Conservation (phyloP, 108 stramenopile species). For the Nitzschia sp. region DNA sequence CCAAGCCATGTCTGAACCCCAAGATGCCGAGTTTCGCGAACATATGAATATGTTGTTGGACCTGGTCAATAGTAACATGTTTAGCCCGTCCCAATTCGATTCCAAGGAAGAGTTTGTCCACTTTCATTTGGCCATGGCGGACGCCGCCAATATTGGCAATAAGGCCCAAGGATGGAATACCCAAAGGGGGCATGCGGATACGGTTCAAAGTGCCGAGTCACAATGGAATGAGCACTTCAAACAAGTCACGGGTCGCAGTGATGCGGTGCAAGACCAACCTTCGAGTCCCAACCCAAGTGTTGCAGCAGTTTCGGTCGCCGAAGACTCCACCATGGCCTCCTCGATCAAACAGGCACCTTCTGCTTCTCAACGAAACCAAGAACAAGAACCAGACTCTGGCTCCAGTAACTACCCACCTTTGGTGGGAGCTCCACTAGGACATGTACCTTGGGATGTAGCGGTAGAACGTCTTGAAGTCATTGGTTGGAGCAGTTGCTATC, state of each 20-base stretch:
- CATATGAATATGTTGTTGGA: too few relatives aligned
- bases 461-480: background rate
- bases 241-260: too few relatives aligned
- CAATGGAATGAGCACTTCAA: too few relatives aligned
- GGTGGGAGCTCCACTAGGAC: background rate
- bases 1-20: too few relatives aligned
- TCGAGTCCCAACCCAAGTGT: constrained; percentile 20
- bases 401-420: background rate
- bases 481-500: background rate
- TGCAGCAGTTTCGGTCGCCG: constrained; percentile 9
- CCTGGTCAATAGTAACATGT: too few relatives aligned
- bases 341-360: background rate
- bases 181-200: too few relatives aligned
- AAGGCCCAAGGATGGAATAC: too few relatives aligned
- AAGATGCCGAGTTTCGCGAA: too few relatives aligned
- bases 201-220: too few relatives aligned
- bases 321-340: background rate
- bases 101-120: background rate
- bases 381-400: background rate
- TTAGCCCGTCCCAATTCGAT: too few relatives aligned
- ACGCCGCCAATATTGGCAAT: background rate
- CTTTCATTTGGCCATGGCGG: constrained; percentile 1
- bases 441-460: background rate
- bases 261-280: background rate
- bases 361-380: background rate